These are phyloP conservation scores for Nephelium lappaceum DNA, from an alignment of 345 rosid genomes.

Conservation along the genomic window DNA sequence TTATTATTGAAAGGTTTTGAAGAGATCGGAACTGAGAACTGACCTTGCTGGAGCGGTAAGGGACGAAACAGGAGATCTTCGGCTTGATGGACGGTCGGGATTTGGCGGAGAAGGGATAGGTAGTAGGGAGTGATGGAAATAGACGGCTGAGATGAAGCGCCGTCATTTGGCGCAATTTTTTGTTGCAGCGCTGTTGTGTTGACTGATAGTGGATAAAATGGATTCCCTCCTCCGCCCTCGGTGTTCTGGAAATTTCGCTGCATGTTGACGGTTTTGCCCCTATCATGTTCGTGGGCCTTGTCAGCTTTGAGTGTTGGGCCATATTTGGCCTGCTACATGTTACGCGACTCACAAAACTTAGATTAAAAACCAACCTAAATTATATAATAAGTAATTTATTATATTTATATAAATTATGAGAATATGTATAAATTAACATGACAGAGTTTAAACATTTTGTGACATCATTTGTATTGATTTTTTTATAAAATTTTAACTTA, in stretches of 20 bases:
- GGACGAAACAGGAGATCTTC: conserved; percentile 25
- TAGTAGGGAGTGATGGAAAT: conserved; percentile 14
- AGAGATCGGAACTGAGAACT: not conserved
- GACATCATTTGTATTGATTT: too few relatives aligned
- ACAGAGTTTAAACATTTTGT: too few relatives aligned
- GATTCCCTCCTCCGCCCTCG: not conserved
- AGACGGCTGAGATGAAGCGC: conserved; percentile 32
- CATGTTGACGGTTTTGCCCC: not conserved
- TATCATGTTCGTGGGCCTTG: not conserved
- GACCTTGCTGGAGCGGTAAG: conserved; percentile 34
- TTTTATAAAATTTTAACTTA: too few relatives aligned
- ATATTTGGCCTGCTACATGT: not conserved
- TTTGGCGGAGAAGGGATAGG: not conserved
- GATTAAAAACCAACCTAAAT: too few relatives aligned
- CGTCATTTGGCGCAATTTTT: conserved; percentile 20
- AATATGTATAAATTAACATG: too few relatives aligned
- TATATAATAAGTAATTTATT: too few relatives aligned
- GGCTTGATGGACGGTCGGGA: conserved; percentile 21
- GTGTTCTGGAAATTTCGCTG: not conserved
- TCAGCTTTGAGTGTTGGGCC: not conserved
- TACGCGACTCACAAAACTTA: too few relatives aligned
- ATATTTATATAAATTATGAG: too few relatives aligned
- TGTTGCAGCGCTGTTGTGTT: not conserved
- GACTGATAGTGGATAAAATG: not conserved
- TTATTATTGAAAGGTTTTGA: not conserved